Conservation (phyloP, 345 rosid genomes). For the Carallia brachiata region DNA sequence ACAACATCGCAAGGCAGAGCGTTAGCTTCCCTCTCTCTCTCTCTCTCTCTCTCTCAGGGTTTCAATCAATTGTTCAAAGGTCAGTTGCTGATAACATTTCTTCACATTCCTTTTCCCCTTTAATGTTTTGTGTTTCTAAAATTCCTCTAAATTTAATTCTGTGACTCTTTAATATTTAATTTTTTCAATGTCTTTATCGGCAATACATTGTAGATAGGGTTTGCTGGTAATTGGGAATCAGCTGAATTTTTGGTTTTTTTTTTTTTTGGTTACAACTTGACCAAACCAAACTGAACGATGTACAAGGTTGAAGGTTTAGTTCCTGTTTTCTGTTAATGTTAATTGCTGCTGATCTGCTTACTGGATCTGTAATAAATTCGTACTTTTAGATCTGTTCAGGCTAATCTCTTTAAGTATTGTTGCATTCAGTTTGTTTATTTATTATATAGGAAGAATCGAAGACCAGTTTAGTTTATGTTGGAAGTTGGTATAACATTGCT, state of each 20-base stretch:
- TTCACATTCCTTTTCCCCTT: background rate
- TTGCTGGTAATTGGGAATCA: no score
- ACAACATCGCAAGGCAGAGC: no score
- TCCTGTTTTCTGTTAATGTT: background rate
- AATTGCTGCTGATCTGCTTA: constrained; percentile 1
- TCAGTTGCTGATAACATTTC: background rate
- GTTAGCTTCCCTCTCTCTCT: no score
- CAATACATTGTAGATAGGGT: background rate
- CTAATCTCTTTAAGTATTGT: no score
- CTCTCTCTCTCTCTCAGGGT: no score
- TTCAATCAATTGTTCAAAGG: background rate
- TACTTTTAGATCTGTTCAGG: no score
- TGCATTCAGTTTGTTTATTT: no score
- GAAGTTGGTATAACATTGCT: no score
- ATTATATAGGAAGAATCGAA: no score
- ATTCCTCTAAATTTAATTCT: background rate
- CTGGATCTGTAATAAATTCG: background rate
- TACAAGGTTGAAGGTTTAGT: background rate
- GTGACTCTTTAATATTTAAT: background rate
- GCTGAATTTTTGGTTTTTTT: background rate
- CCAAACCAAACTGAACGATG: background rate
- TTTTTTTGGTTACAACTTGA: background rate
- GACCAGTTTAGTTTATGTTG: no score
- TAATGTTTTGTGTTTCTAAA: no score
- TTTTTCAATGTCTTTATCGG: background rate